Evolutionary conservation across 2,329 filamentous ascomycete genomes (phyloP).

Genomic region (Phyllosticta ampelicida): DNA sequence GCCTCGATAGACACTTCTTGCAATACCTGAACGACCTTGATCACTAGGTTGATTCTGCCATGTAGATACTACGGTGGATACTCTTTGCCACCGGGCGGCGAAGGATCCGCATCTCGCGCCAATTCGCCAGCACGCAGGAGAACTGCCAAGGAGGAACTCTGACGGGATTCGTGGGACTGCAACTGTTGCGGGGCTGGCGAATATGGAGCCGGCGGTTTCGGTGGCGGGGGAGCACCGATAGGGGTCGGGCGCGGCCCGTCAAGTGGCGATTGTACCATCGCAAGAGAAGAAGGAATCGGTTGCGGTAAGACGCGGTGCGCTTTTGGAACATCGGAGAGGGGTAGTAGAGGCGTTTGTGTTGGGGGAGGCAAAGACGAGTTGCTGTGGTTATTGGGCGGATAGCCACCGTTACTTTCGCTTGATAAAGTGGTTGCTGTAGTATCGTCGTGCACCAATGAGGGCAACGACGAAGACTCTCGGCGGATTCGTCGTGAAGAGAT

Average conservation of each 20-base stretch:
- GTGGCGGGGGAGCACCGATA: slow-evolving; percentile 4
- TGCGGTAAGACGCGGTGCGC: slow-evolving; percentile 27
- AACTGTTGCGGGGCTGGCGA: background rate
- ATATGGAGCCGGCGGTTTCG: slow-evolving; percentile 7
- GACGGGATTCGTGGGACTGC: slow-evolving; percentile 19
- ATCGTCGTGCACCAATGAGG: slow-evolving; percentile 28
- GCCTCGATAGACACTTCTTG: background rate
- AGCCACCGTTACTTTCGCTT: slow-evolving; percentile 22
- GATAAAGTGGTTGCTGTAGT: slow-evolving; percentile 18
- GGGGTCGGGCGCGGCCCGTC: slow-evolving; percentile 15
- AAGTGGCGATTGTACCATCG: slow-evolving; percentile 21
- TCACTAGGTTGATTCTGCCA: background rate
- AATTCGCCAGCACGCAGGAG: slow-evolving; percentile 28
- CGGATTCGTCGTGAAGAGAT: slow-evolving; percentile 22
- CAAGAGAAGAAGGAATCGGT: slow-evolving; percentile 21
- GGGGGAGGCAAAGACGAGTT: slow-evolving; percentile 12
- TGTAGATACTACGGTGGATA: background rate
- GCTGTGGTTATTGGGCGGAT: slow-evolving; percentile 14
- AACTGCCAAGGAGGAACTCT: slow-evolving; percentile 25
- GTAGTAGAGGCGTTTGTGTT: slow-evolving; percentile 14
- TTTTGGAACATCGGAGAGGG: slow-evolving; percentile 21
- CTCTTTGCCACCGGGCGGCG: background rate
- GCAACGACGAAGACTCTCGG: slow-evolving; percentile 21
- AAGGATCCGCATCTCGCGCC: slow-evolving; percentile 23
- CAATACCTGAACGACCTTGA: background rate